These are phyloP conservation scores for Ogataea trehalophila DNA, from an alignment of 805 yeast species.

Conservation along the genomic window DNA sequence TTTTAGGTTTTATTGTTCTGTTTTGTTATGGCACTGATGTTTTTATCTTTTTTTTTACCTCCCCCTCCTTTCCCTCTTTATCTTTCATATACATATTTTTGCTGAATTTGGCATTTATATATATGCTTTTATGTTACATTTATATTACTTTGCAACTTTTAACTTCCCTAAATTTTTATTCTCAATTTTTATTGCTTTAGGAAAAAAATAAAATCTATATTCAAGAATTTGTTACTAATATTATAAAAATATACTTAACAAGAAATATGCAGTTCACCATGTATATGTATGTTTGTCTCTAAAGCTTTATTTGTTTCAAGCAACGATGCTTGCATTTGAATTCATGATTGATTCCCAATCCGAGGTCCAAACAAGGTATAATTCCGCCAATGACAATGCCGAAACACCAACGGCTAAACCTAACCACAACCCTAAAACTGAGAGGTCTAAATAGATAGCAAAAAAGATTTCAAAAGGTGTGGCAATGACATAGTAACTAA, in stretches of 20 bases:
- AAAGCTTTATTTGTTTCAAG: neutral
- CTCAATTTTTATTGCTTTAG: too few species aligned
- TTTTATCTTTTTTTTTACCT: neutral
- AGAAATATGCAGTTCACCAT: neutral
- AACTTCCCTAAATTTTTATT: too few species aligned
- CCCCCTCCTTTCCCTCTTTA: neutral
- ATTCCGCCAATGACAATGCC: conserved; percentile 36
- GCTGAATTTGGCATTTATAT: too few species aligned
- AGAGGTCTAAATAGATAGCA: conserved; percentile 37
- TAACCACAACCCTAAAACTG: conserved; percentile 45
- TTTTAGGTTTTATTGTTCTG: neutral
- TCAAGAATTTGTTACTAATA: too few species aligned
- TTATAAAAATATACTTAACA: neutral
- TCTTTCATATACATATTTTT: too few species aligned
- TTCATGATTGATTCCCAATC: conserved; percentile 52
- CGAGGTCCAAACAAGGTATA: conserved; percentile 37
- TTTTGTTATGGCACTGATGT: neutral
- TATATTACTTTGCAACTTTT: too few species aligned
- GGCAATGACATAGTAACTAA: conserved; percentile 45
- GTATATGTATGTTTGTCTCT: neutral
- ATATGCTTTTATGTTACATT: too few species aligned
- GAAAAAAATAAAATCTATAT: too few species aligned
- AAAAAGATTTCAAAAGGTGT: conserved; percentile 42
- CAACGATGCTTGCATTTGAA: conserved; percentile 20
- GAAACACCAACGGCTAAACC: conserved; percentile 41